phyloP scores from a whole-genome alignment of 768 basidiomycete genomes.

The Naematelia encephala region DNA sequence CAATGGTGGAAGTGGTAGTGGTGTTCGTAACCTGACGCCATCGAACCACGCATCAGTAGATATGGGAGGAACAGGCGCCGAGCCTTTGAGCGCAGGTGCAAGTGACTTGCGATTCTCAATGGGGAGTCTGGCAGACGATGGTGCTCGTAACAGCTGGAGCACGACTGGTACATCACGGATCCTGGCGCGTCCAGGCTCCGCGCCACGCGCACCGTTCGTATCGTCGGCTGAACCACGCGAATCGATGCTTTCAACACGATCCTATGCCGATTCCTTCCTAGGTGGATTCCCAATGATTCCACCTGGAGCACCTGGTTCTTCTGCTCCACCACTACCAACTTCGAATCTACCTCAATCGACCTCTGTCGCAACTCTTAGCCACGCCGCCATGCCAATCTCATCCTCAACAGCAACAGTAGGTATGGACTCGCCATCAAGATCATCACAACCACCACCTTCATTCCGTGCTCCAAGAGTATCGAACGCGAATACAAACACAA shows the following conservation, averaged over 20 bases:
- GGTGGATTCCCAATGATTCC: slow-evolving; percentile 49
- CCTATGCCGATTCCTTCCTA: slow-evolving; percentile 44
- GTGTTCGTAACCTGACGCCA: background rate
- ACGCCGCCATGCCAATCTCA: slow-evolving; percentile 13
- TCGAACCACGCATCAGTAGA: background rate
- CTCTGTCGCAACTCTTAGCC: slow-evolving; percentile 27
- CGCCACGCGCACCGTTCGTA: background rate
- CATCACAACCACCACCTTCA: slow-evolving; percentile 15
- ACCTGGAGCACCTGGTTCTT: slow-evolving; percentile 13
- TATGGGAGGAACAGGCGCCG: background rate
- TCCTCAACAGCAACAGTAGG: background rate
- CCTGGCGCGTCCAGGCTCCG: slow-evolving; percentile 18
- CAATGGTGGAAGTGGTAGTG: background rate
- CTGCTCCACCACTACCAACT: slow-evolving; percentile 1
- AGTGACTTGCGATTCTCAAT: slow-evolving; percentile 49
- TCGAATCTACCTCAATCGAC: slow-evolving; percentile 32
- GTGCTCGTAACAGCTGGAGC: slow-evolving; percentile 12
- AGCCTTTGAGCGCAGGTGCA: slow-evolving; percentile 14
- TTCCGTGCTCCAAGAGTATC: slow-evolving; percentile 4
- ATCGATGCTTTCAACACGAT: slow-evolving; percentile 26
- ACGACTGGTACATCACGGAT: slow-evolving; percentile 36
- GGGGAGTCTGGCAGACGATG: slow-evolving; percentile 40
- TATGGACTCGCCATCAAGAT: background rate
- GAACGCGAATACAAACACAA: slow-evolving; percentile 1
- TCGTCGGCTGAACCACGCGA: background rate